These are phyloP conservation scores for Fusarium pininemorale DNA, from an alignment of 2,329 filamentous ascomycete genomes.

Conservation along the genomic window DNA sequence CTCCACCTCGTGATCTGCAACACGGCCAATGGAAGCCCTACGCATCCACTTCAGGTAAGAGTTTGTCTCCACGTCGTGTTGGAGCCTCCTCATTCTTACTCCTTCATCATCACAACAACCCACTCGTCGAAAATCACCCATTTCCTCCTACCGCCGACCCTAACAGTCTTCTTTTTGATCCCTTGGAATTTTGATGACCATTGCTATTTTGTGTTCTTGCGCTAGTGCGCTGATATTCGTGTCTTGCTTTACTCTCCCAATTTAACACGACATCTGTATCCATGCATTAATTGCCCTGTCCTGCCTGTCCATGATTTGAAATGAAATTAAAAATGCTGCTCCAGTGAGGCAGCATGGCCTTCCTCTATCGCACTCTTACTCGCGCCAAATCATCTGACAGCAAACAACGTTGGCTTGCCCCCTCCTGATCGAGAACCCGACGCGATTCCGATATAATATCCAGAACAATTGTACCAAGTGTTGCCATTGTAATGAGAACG, in stretches of 20 bases:
- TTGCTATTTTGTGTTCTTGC: not conserved
- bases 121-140: not conserved
- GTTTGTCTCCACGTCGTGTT: constrained; percentile 17
- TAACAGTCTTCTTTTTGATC: not conserved
- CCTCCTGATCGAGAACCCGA: not conserved
- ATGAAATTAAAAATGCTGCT: not conserved
- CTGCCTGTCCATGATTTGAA: not conserved
- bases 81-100: constrained; percentile 28
- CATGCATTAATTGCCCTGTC: not conserved
- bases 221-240: constrained; percentile 16
- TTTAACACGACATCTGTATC: not conserved
- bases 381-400: not conserved
- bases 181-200: not conserved
- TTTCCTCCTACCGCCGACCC: not conserved
- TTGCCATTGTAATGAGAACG: not conserved
- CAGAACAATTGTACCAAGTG: constrained; percentile 1
- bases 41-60: constrained; percentile 21
- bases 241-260: not conserved
- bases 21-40: constrained; percentile 9
- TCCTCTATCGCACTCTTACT: not conserved
- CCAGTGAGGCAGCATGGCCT: not conserved
- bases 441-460: not conserved
- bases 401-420: not conserved
- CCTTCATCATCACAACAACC: constrained; percentile 33
- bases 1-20: not conserved